Conservation (phyloP, 1,284 basidiomycete genomes). For the Irpex rosettiformis region DNA sequence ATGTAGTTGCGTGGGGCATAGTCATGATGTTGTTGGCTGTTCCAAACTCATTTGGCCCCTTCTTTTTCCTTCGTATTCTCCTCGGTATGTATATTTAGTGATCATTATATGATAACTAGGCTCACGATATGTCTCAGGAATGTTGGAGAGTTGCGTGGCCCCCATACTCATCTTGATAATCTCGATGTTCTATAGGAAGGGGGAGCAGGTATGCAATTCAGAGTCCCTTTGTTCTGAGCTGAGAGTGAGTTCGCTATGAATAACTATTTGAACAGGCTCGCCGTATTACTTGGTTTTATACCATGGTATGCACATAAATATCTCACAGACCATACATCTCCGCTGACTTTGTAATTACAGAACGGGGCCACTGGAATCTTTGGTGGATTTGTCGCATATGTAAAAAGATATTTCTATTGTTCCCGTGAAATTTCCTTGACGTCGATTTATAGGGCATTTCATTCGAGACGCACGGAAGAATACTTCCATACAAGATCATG, state of each 20-base stretch:
- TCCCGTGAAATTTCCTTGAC: background rate
- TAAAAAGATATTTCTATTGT: background rate
- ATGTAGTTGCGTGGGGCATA: slow-evolving; percentile 60
- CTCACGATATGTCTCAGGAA: slow-evolving; percentile 37
- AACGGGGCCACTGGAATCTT: slow-evolving; percentile 38
- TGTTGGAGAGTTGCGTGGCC: slow-evolving; percentile 63
- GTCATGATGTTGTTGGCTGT: slow-evolving; percentile 61
- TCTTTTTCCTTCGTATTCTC: slow-evolving; percentile 60
- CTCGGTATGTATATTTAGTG: slow-evolving; percentile 47
- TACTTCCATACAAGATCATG: slow-evolving; percentile 60
- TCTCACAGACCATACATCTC: background rate
- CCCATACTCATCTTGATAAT: slow-evolving; percentile 62
- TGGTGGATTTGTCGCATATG: slow-evolving; percentile 66
- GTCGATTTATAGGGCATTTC: slow-evolving; percentile 39
- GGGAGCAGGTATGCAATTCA: slow-evolving; percentile 47
- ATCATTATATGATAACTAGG: background rate
- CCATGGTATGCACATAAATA: slow-evolving; percentile 43
- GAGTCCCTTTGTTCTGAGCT: background rate
- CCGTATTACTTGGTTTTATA: slow-evolving; percentile 68
- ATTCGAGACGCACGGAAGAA: slow-evolving; percentile 42
- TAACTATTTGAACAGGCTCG: slow-evolving; percentile 34
- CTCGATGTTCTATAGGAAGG: slow-evolving; percentile 68
- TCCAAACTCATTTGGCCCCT: slow-evolving; percentile 52
- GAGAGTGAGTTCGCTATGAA: background rate
- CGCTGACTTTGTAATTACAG: slow-evolving; percentile 9